Evolutionary conservation across 768 basidiomycete genomes (phyloP).

Genomic region (Lactifluus subvellereus): DNA sequence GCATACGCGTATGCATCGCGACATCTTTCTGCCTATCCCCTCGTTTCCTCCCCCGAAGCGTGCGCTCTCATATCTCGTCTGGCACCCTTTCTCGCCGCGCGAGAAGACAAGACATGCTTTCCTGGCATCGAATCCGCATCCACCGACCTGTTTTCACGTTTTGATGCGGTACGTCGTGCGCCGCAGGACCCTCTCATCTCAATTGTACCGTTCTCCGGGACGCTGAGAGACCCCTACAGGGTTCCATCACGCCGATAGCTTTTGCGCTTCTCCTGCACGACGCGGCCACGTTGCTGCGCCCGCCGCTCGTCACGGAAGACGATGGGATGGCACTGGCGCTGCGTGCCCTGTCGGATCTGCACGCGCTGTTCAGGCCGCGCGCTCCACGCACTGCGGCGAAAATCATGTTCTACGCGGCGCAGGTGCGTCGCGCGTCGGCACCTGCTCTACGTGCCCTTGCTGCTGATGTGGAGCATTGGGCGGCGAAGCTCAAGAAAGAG

Average conservation of each 20-base stretch:
- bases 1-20: conserved; percentile 66
- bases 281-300: conserved; percentile 45
- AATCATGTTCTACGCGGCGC: conserved; percentile 63
- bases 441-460: conserved; percentile 1
- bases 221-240: conserved; percentile 19
- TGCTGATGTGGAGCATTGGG: conserved; percentile 15
- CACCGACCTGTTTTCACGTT: conserved; percentile 63
- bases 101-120: conserved; percentile 51
- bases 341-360: conserved; percentile 52
- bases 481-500: conserved; percentile 7
- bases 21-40: conserved; percentile 53
- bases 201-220: neutral
- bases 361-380: conserved; percentile 34
- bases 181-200: neutral
- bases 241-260: conserved; percentile 33
- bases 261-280: conserved; percentile 56
- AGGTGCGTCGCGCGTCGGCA: conserved; percentile 30
- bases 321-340: conserved; percentile 36
- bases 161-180: conserved; percentile 40
- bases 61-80: conserved; percentile 46
- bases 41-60: conserved; percentile 41
- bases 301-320: conserved; percentile 34
- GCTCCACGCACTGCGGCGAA: conserved; percentile 47
- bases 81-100: conserved; percentile 60
- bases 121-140: conserved; percentile 45